These are phyloP conservation scores for Lanmaoa rubissima DNA, from an alignment of 768 basidiomycete genomes.

Conservation along the genomic window DNA sequence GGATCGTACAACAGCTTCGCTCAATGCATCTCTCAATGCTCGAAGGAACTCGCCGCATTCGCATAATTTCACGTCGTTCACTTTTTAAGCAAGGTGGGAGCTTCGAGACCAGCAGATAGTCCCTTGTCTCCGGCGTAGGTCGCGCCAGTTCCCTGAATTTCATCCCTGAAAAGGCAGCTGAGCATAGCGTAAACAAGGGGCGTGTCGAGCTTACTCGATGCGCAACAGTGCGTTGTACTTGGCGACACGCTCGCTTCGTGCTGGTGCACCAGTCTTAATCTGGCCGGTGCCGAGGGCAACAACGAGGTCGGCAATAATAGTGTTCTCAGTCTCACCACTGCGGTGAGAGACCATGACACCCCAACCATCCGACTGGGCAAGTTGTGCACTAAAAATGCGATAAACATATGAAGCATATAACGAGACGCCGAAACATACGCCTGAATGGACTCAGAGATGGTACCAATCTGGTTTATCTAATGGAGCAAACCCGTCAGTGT, in stretches of 20 bases:
- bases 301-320: constrained; percentile 91
- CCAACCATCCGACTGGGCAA: constrained; percentile 94
- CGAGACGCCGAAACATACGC: constrained; percentile 60
- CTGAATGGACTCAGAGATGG: constrained; percentile 98
- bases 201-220: constrained; percentile 65
- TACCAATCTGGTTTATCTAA: constrained; percentile 97
- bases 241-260: constrained; percentile 93
- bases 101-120: constrained; percentile 69
- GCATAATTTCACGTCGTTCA: constrained; percentile 28
- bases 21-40: background rate
- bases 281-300: constrained; percentile 91
- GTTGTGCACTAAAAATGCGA: constrained; percentile 68
- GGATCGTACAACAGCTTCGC: constrained; percentile 29
- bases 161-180: constrained; percentile 53
- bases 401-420: background rate
- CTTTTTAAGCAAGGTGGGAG: constrained; percentile 73
- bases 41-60: constrained; percentile 1
- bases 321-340: constrained; percentile 97
- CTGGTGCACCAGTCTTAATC: constrained; percentile 99
- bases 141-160: constrained; percentile 61
- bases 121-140: constrained; percentile 78
- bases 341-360: constrained; percentile 99
- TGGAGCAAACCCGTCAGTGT: constrained; percentile 1
- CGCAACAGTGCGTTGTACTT: constrained; percentile 91
- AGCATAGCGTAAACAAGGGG: background rate